Evolutionary conservation across 2,329 filamentous ascomycete species (phyloP).

Genomic region (Pseudogymnoascus sp.): DNA sequence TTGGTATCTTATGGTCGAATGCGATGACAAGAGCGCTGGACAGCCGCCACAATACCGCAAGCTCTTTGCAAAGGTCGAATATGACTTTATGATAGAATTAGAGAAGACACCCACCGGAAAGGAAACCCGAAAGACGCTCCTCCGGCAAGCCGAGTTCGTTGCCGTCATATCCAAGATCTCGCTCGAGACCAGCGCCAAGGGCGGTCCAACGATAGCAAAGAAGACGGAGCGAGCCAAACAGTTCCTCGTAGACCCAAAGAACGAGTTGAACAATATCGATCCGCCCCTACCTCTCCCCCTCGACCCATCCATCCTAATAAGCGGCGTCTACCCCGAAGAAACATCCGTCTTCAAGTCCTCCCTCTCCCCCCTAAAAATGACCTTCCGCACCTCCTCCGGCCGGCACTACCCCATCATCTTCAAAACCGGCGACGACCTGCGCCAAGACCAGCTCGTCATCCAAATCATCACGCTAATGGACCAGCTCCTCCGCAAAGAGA

Average conservation of each 20-base stretch:
- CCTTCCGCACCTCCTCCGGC: constrained; percentile 73
- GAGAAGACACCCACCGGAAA: constrained; percentile 62
- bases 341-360: constrained; percentile 94
- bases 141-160: constrained; percentile 83
- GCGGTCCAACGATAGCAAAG: constrained; percentile 51
- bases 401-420: constrained; percentile 87
- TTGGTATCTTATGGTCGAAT: constrained; percentile 98
- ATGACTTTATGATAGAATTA: constrained; percentile 88
- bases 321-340: constrained; percentile 74
- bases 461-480: constrained; percentile 99
- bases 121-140: constrained; percentile 65
- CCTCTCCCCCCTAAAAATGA: constrained; percentile 80
- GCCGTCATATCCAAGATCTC: constrained; percentile 82
- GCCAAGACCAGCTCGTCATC: constrained; percentile 94
- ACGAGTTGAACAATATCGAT: constrained; percentile 76
- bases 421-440: constrained; percentile 92
- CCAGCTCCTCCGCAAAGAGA: constrained; percentile 87
- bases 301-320: constrained; percentile 73
- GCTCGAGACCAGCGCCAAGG: constrained; percentile 70
- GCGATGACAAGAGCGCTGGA: constrained; percentile 64
- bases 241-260: constrained; percentile 78
- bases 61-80: constrained; percentile 87
- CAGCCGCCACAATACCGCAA: constrained; percentile 69
- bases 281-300: constrained; percentile 81
- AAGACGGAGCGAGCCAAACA: constrained; percentile 82